Base-by-base conservation (phyloP, 1,284 basidiomycete genomes). In the Apiotrichum montevideense region DNA sequence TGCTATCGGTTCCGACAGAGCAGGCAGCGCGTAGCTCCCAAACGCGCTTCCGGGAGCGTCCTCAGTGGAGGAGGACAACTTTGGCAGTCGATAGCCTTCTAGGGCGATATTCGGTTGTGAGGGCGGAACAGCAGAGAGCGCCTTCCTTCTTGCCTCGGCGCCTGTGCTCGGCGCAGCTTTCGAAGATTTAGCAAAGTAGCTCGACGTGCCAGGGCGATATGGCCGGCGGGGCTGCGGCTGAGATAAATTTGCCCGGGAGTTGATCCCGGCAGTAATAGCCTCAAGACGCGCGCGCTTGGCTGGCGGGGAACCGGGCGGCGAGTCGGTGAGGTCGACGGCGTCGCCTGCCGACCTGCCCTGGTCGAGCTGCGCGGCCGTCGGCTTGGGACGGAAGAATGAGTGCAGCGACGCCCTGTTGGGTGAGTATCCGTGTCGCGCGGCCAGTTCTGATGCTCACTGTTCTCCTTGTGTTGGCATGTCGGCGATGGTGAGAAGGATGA, bases 301-400 rank as follows among this genome's bases (percentile, higher is more conserved):
- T 1, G 60, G 60, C 7, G 54, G 60, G n/a, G 66, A 65, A 4
- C 41, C 49, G 4, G 69, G 68, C 2, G 70, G 65, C 9, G 65
- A 66, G 13, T 44, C 64, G 3, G 67, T 68, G 14, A 73, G 53
- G 56, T 70, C 71, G 3, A 73, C 63, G 6, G 66, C 59, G 3
- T 62, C 64, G 7, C 61, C 37, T 46, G 15, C 44, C 47, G 39
- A 42, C 40, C 46, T 54, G 29, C 45, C 10, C 58, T 58, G 37
- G 9, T 13, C 9, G 11, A 40, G 32, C 34, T 59, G 64, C 4
- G 66, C 51, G 8, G 54, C 7, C 3, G 63, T 62, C 6, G 71
- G 65, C 47, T 70, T 75, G 15, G 73, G 67, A 51, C 68, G 72
- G 66, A 75, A 76, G 66, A 76, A 76, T 35, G 66, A 54, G n/a